Conservation (phyloP, 345 rosid genomes). For the Ceriops decandra region DNA sequence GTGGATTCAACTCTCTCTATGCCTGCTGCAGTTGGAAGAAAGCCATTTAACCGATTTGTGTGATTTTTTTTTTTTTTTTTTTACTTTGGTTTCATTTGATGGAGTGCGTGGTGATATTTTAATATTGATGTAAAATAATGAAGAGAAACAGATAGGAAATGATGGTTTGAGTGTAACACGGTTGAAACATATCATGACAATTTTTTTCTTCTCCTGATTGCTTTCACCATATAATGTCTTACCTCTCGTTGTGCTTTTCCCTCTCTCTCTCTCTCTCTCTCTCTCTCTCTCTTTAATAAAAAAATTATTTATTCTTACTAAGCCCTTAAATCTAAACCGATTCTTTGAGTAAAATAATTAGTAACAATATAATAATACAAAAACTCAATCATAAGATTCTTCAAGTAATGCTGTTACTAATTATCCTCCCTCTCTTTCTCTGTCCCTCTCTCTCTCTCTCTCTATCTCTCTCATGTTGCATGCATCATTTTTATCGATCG, state of each 20-base stretch:
- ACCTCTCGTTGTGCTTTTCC: too few relatives aligned
- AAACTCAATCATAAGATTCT: too few relatives aligned
- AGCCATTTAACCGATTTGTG: slow-evolving; percentile 91
- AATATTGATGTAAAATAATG: slow-evolving; percentile 42
- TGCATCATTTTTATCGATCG: too few relatives aligned
- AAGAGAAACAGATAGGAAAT: slow-evolving; percentile 29
- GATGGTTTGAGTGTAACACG: slow-evolving; percentile 33
- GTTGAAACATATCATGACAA: not conserved
- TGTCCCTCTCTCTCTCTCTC: too few relatives aligned
- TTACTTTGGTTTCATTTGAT: slow-evolving; percentile 36
- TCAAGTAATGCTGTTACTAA: too few relatives aligned
- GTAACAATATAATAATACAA: too few relatives aligned
- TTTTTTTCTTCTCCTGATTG: not conserved
- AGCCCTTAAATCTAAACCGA: too few relatives aligned
- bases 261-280: not conserved
- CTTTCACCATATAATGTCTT: slow-evolving; percentile 8
- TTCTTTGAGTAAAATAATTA: too few relatives aligned
- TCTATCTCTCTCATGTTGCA: too few relatives aligned
- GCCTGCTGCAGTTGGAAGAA: slow-evolving; percentile 75
- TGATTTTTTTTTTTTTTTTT: slow-evolving; percentile 36
- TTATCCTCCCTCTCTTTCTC: too few relatives aligned
- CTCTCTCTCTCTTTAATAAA: too few relatives aligned
- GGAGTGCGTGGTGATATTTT: slow-evolving; percentile 41
- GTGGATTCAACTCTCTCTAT: slow-evolving; percentile 78
- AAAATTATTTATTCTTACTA: too few relatives aligned